Evolutionary conservation across 371 early-diverging fungal species (phyloP).

Genomic region (Rhizopus delemar): DNA sequence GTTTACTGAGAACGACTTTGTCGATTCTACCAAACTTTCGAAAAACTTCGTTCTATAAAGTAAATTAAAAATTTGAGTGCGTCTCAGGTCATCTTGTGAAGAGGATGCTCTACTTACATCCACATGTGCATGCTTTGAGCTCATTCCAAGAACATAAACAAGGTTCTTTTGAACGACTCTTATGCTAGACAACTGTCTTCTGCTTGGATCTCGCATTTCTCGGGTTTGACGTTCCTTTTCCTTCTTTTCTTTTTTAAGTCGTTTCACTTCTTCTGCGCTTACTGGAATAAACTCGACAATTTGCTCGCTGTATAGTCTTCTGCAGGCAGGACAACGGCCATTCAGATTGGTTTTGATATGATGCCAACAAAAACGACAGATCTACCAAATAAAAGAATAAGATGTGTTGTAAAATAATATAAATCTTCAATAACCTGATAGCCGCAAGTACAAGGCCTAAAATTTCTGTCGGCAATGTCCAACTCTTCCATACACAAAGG

Average conservation of each 20-base stretch:
- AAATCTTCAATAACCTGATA: slow-evolving; percentile 76
- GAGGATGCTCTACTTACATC: slow-evolving; percentile 66
- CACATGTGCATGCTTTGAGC: slow-evolving; percentile 78
- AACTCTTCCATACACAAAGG: slow-evolving; percentile 98
- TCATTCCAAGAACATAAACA: slow-evolving; percentile 92
- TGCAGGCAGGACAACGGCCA: slow-evolving; percentile 93
- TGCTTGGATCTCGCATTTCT: slow-evolving; percentile 84
- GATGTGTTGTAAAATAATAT: background rate
- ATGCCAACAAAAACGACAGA: slow-evolving; percentile 98
- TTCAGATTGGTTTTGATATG: slow-evolving; percentile 92
- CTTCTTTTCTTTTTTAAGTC: slow-evolving; percentile 78
- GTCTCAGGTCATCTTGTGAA: too few species aligned
- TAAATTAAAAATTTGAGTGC: background rate
- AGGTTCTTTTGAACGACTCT: slow-evolving; percentile 94
- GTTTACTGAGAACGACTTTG: slow-evolving; percentile 81
- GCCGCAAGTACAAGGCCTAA: slow-evolving; percentile 96
- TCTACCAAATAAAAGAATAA: slow-evolving; percentile 51
- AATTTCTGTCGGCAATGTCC: slow-evolving; percentile 91
- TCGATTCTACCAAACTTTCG: slow-evolving; percentile 94
- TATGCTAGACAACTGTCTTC: slow-evolving; percentile 86
- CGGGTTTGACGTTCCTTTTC: slow-evolving; percentile 87
- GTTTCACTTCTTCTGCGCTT: slow-evolving; percentile 77
- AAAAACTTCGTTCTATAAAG: slow-evolving; percentile 82
- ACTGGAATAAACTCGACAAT: slow-evolving; percentile 88
- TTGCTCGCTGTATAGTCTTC: slow-evolving; percentile 83